Evolutionary conservation across 495 filamentous ascomycete genomes (phyloP).

Genomic region (Immersiella caudata): DNA sequence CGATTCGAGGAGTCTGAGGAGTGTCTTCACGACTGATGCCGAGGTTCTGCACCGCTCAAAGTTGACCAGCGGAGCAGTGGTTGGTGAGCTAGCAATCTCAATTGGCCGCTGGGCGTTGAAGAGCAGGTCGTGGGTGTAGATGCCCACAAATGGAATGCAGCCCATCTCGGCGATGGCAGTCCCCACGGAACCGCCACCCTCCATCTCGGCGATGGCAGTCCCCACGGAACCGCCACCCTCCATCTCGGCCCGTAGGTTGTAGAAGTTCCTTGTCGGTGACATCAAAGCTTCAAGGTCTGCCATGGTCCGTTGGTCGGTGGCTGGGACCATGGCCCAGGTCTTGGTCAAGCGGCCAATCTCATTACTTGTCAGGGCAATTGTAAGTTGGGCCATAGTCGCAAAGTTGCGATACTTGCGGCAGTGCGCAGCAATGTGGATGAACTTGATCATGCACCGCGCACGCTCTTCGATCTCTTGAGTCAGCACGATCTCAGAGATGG

Average conservation of each 20-base stretch:
- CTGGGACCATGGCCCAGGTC: conserved; percentile 82
- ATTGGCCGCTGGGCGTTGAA: conserved; percentile 90
- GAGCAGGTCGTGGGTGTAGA: conserved; percentile 94
- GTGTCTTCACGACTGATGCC: conserved; percentile 89
- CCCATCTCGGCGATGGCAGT: conserved; percentile 64
- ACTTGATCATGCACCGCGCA: conserved; percentile 81
- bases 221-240: conserved; percentile 57
- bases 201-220: conserved; percentile 71
- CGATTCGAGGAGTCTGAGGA: conserved; percentile 88
- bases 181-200: conserved; percentile 51
- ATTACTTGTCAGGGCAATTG: conserved; percentile 83
- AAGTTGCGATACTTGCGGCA: conserved; percentile 88
- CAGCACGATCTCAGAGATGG: conserved; percentile 85
- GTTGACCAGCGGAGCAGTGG: conserved; percentile 80
- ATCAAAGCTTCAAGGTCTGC: conserved; percentile 81
- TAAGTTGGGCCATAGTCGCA: conserved; percentile 93
- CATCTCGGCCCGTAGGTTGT: conserved; percentile 88
- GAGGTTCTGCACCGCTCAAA: conserved; percentile 92
- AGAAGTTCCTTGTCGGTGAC: conserved; percentile 88
- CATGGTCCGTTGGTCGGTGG: conserved; percentile 69
- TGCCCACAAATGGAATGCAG: conserved; percentile 95
- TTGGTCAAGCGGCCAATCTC: conserved; percentile 74
- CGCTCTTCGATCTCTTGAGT: conserved; percentile 82
- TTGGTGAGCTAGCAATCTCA: conserved; percentile 64
- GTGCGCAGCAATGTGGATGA: conserved; percentile 88